phyloP scores from a whole-genome alignment of 1,284 basidiomycete species.

The Pseudozyma sp. region DNA sequence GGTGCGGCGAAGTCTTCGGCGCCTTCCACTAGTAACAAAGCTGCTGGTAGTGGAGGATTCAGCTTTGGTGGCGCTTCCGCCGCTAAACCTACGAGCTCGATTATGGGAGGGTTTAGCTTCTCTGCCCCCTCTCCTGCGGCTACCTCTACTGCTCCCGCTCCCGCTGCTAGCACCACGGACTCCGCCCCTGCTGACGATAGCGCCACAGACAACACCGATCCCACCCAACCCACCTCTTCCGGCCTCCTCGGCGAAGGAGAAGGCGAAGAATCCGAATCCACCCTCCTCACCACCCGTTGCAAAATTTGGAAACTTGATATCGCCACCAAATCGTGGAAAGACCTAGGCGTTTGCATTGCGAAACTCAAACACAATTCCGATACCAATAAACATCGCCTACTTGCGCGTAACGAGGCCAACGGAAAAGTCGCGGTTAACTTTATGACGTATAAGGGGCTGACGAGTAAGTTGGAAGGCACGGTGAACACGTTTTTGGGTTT shows the following conservation, averaged over 20 bases:
- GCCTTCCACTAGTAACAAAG: not conserved
- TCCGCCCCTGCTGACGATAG: conserved; percentile 2
- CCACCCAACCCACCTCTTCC: conserved; percentile 23
- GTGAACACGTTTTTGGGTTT: conserved; percentile 59
- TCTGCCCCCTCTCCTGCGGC: conserved; percentile 1
- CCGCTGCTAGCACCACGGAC: not conserved
- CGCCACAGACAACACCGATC: conserved; percentile 13
- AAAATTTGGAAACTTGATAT: conserved; percentile 62
- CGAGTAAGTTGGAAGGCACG: conserved; percentile 47
- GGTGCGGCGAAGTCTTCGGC: not conserved
- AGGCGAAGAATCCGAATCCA: conserved; percentile 61
- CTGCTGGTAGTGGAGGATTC: conserved; percentile 1
- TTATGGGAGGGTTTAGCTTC: conserved; percentile 29
- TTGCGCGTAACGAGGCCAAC: conserved; percentile 63
- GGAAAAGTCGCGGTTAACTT: conserved; percentile 64
- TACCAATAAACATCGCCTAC: conserved; percentile 49
- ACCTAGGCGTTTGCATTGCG: conserved; percentile 59
- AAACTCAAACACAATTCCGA: conserved; percentile 54
- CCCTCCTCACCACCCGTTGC: conserved; percentile 49
- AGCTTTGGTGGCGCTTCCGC: conserved; percentile 1
- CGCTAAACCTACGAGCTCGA: not conserved
- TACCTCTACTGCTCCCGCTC: conserved; percentile 1
- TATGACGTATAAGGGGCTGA: conserved; percentile 48
- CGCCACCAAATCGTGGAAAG: conserved; percentile 52
- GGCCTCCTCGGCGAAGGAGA: conserved; percentile 57